Percentiles rank a stretch among this genome's conserved stretches.
phyloP scores from a whole-genome alignment of 768 basidiomycete genomes.

The Lactarius tabidus region DNA sequence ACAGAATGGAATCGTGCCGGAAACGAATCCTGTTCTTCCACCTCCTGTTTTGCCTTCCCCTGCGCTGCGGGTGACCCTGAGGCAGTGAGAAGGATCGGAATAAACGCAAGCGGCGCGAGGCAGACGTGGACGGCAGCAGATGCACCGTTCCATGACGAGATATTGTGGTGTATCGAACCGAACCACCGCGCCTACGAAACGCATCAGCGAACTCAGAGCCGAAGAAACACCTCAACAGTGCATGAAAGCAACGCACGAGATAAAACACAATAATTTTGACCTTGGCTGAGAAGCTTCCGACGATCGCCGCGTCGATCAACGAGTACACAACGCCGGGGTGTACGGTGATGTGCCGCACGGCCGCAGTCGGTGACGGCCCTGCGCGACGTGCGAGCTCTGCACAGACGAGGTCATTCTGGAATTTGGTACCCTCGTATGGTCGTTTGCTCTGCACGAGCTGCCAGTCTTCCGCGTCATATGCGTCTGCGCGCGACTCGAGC shows the following conservation, averaged over 20 bases:
- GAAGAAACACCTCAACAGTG: neutral
- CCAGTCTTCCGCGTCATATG: constrained; percentile 64
- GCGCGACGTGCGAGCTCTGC: constrained; percentile 50
- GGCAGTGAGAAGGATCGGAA: constrained; percentile 37
- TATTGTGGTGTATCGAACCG: constrained; percentile 65
- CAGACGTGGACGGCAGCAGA: constrained; percentile 62
- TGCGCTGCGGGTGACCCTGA: constrained; percentile 5
- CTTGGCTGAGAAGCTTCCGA: constrained; percentile 42
- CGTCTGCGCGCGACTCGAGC: constrained; percentile 51
- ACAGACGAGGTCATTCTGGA: constrained; percentile 68
- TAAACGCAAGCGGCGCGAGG: constrained; percentile 51
- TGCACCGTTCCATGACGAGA: constrained; percentile 59
- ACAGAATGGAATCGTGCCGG: constrained; percentile 54
- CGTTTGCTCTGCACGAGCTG: constrained; percentile 57
- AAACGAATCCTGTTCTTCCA: constrained; percentile 20
- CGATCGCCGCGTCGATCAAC: constrained; percentile 49
- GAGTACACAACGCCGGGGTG: constrained; percentile 71
- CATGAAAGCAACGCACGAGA: constrained; percentile 44
- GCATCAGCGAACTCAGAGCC: too few species aligned
- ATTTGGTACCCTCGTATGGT: constrained; percentile 71
- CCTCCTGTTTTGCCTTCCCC: constrained; percentile 22
- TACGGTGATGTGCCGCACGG: constrained; percentile 54
- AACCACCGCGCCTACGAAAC: constrained; percentile 56
- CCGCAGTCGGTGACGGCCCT: constrained; percentile 19
- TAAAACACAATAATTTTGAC: constrained; percentile 58